Conservation (phyloP, 2,329 filamentous ascomycete species). For the Pseudocercospora fuligena region DNA sequence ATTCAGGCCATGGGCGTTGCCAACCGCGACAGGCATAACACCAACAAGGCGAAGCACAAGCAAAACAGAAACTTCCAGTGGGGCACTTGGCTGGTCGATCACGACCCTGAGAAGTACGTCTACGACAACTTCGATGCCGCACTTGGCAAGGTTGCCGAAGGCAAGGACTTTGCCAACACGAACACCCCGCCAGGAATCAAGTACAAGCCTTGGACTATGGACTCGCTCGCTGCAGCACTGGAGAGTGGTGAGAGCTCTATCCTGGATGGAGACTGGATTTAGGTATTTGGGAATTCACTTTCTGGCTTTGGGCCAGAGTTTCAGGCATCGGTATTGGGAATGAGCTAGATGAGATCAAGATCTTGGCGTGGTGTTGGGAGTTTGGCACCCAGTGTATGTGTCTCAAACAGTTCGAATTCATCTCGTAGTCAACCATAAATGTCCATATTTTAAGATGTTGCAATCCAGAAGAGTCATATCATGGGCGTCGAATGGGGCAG, state of each 20-base stretch:
- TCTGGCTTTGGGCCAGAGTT: background rate
- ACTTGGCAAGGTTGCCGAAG: background rate
- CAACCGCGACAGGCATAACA: conserved; percentile 20
- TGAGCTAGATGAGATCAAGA: background rate
- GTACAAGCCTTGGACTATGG: conserved; percentile 21
- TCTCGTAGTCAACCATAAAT: background rate
- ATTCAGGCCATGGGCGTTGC: conserved; percentile 27
- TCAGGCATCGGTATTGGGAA: background rate
- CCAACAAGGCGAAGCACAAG: conserved; percentile 10
- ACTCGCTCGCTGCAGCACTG: conserved; percentile 1
- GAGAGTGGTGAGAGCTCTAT: conserved; percentile 7
- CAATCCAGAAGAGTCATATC: too few species aligned
- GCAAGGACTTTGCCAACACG: conserved; percentile 14
- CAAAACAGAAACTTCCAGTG: conserved; percentile 8
- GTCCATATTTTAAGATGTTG: background rate
- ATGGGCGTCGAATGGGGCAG: too few species aligned
- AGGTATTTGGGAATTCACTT: background rate
- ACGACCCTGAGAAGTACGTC: conserved; percentile 24
- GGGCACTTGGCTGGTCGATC: conserved; percentile 8
- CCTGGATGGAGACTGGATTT: conserved; percentile 3
- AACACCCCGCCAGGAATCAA: conserved; percentile 18
- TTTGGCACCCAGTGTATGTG: background rate
- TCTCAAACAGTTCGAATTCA: background rate
- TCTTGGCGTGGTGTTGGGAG: background rate
- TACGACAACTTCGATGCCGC: conserved; percentile 21